Conservation (phyloP, 257 asterid species). For the Ehretia macrophylla region DNA sequence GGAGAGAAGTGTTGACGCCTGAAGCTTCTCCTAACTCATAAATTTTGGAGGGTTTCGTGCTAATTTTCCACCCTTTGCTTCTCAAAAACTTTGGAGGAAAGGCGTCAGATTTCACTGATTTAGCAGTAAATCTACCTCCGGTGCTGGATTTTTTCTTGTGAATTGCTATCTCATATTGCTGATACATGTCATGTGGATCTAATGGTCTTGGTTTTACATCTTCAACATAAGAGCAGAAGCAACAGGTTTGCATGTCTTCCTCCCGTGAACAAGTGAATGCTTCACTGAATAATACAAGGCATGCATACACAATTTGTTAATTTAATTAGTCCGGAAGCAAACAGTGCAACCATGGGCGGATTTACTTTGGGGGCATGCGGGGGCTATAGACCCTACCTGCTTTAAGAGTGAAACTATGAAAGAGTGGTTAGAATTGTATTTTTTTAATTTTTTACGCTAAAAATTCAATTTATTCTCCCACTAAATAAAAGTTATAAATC, state of each 20-base stretch:
- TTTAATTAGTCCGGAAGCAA: no score
- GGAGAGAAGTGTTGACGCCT: slow-evolving; percentile 39
- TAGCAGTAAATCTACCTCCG: slow-evolving; percentile 9
- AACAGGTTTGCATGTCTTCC: slow-evolving; percentile 44
- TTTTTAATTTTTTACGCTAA: no score
- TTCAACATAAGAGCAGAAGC: slow-evolving; percentile 38
- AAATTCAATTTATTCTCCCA: no score
- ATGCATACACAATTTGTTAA: no score
- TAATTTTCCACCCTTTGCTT: slow-evolving; percentile 29
- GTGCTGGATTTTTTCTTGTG: not conserved
- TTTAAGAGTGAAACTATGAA: no score
- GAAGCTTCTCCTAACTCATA: slow-evolving; percentile 23
- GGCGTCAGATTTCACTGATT: slow-evolving; percentile 12
- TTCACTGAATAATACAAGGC: slow-evolving; percentile 29
- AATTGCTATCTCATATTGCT: no score
- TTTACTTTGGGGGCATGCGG: no score
- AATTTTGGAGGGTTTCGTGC: slow-evolving; percentile 21
- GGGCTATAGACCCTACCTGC: no score
- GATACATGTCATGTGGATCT: slow-evolving; percentile 33
- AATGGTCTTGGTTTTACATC: slow-evolving; percentile 50
- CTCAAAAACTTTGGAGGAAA: slow-evolving; percentile 17
- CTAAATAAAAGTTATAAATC: no score
- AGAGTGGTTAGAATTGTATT: no score
- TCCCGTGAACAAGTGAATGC: slow-evolving; percentile 57
- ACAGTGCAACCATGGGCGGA: no score